phyloP scores from a whole-genome alignment of 148 eudicot genomes.

The Selenicereus undatus region DNA sequence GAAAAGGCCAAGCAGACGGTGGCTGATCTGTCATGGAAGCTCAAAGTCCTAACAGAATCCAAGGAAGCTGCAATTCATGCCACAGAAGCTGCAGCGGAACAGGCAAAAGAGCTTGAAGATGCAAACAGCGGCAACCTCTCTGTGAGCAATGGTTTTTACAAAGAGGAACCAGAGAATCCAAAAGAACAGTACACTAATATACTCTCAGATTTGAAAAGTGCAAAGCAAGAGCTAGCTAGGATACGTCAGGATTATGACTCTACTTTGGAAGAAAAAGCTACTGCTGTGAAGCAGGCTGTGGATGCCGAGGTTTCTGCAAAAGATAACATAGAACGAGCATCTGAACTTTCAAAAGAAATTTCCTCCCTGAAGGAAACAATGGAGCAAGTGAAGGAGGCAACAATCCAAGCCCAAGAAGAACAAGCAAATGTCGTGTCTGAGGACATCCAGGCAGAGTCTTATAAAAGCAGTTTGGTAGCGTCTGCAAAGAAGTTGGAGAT shows the following conservation, averaged over 20 bases:
- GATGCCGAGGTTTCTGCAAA: slow-evolving; percentile 55
- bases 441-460: slow-evolving; percentile 40
- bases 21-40: slow-evolving; percentile 54
- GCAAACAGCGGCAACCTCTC: slow-evolving; percentile 25
- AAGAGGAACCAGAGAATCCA: slow-evolving; percentile 40
- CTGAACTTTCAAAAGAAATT: slow-evolving; percentile 60
- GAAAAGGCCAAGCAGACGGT: slow-evolving; percentile 59
- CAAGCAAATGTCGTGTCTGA: slow-evolving; percentile 45
- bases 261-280: slow-evolving; percentile 48
- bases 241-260: slow-evolving; percentile 52
- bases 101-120: slow-evolving; percentile 48
- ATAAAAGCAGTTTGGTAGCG: slow-evolving; percentile 61
- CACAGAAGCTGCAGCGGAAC: slow-evolving; percentile 51
- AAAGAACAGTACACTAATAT: slow-evolving; percentile 45
- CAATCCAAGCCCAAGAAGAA: slow-evolving; percentile 44
- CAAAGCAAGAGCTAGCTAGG: slow-evolving; percentile 66
- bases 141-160: slow-evolving; percentile 30
- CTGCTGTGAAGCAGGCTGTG: slow-evolving; percentile 48
- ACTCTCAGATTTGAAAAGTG: slow-evolving; percentile 52
- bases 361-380: slow-evolving; percentile 48
- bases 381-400: slow-evolving; percentile 59
- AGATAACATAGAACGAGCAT: slow-evolving; percentile 44
- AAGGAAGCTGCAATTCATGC: slow-evolving; percentile 57
- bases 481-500: slow-evolving; percentile 55
- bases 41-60: slow-evolving; percentile 46